Conservation (phyloP, 371 early-diverging fungal genomes). For the Hamiltosporidium tvaerminnensis region DNA sequence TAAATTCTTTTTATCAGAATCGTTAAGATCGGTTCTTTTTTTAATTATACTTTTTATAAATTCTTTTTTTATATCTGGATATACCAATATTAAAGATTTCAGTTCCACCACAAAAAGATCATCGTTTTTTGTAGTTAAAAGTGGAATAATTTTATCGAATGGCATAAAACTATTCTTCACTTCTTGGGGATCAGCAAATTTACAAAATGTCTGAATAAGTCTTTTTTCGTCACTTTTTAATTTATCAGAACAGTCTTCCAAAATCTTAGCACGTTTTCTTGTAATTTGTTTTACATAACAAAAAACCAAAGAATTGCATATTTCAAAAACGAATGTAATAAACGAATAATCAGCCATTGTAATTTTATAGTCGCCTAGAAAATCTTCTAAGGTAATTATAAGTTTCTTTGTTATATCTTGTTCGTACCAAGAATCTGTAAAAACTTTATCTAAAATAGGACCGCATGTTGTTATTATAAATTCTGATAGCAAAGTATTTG, state of each 20-base stretch:
- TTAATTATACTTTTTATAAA: conserved; percentile 28
- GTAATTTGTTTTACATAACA: conserved; percentile 39
- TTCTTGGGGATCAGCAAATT: conserved; percentile 33
- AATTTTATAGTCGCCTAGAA: conserved; percentile 45
- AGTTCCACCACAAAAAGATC: conserved; percentile 43
- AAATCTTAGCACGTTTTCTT: conserved; percentile 29
- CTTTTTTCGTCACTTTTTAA: conserved; percentile 36
- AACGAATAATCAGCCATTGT: conserved; percentile 51
- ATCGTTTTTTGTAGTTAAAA: conserved; percentile 33
- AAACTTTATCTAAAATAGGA: conserved; percentile 39
- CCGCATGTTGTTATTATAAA: conserved; percentile 43
- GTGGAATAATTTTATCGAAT: conserved; percentile 28
- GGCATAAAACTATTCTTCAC: conserved; percentile 17
- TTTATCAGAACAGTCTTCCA: conserved; percentile 7
- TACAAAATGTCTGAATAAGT: conserved; percentile 20
- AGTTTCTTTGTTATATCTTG: conserved; percentile 27
- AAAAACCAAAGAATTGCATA: conserved; percentile 15
- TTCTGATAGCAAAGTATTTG: conserved; percentile 33
- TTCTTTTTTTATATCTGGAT: conserved; percentile 22
- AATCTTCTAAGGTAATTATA: conserved; percentile 49
- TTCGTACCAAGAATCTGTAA: conserved; percentile 42
- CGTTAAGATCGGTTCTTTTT: conserved; percentile 26
- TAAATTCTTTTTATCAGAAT: conserved; percentile 22
- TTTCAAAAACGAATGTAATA: conserved; percentile 35
- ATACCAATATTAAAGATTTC: conserved; percentile 19